Conservation (phyloP, 2,329 filamentous ascomycete species). For the Tolypocladium album region DNA sequence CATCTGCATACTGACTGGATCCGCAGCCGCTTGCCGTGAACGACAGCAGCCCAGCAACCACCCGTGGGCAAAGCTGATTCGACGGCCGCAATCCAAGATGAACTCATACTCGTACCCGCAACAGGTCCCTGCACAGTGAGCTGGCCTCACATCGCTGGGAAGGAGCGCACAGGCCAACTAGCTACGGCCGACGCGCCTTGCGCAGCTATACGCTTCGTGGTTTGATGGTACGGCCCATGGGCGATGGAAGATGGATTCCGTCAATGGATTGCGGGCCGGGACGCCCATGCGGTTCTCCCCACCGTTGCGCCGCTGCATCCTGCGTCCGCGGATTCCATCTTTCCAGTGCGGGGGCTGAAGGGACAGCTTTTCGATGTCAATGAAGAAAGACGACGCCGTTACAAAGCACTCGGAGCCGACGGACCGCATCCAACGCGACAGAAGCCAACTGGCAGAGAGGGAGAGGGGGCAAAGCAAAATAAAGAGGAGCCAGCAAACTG, state of each 20-base stretch:
- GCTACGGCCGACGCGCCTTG: background rate
- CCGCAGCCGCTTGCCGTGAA: conserved; percentile 26
- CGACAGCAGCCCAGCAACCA: conserved; percentile 26
- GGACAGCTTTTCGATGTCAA: background rate
- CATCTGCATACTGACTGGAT: conserved; percentile 8
- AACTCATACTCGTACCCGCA: conserved; percentile 12
- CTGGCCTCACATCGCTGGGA: background rate
- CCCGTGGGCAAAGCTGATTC: conserved; percentile 27
- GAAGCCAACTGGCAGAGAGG: background rate
- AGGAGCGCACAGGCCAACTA: background rate
- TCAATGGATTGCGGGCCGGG: background rate
- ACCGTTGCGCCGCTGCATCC: background rate
- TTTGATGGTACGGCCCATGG: background rate
- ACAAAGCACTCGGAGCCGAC: background rate
- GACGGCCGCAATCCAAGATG: conserved; percentile 18
- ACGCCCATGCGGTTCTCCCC: background rate
- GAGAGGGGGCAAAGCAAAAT: background rate
- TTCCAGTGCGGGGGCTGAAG: background rate
- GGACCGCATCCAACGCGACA: background rate
- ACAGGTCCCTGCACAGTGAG: conserved; percentile 17
- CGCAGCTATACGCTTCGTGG: background rate
- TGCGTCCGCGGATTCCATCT: background rate
- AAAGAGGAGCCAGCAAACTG: background rate
- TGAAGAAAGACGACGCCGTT: background rate
- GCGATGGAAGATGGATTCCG: background rate